Conservation (phyloP, 768 basidiomycete genomes). For the Gloeophyllum trabeum region DNA sequence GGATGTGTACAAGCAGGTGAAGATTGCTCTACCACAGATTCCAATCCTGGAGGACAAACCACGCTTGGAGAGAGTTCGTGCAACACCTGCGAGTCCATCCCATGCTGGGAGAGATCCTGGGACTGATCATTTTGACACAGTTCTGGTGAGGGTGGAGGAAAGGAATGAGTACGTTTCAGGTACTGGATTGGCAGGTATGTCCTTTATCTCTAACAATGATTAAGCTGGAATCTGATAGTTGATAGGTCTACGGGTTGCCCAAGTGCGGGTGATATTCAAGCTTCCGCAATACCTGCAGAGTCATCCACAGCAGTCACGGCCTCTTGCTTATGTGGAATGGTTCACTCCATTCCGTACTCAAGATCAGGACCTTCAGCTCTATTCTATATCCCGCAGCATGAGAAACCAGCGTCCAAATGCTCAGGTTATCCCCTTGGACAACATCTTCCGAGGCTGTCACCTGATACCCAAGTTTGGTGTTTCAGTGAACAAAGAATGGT, state of each 20-base stretch:
- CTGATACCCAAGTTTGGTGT: conserved; percentile 15
- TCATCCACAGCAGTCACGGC: too few species aligned
- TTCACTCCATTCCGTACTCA: conserved; percentile 11
- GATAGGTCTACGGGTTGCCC: neutral
- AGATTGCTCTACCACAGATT: neutral
- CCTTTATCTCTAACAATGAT: too few species aligned
- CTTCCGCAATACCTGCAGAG: too few species aligned
- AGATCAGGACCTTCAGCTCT: conserved; percentile 11
- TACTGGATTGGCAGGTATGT: too few species aligned
- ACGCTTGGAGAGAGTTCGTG: too few species aligned
- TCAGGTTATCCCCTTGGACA: conserved; percentile 12
- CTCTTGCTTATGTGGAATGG: conserved; percentile 19
- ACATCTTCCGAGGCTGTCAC: conserved; percentile 19
- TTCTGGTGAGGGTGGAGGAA: too few species aligned
- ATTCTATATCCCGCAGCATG: conserved; percentile 11
- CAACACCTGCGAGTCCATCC: too few species aligned
- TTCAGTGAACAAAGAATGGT: conserved; percentile 5
- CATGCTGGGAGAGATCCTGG: too few species aligned
- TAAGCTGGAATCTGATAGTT: too few species aligned
- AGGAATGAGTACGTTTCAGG: too few species aligned
- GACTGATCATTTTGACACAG: too few species aligned
- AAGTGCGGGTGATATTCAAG: conserved; percentile 1
- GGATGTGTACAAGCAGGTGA: neutral
- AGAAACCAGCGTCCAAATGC: conserved; percentile 9
- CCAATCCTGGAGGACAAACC: neutral